Evolutionary conservation across 768 basidiomycete genomes (phyloP), one percentile per base, ranked within the genome.

Genomic region (Terana coerulea): DNA sequence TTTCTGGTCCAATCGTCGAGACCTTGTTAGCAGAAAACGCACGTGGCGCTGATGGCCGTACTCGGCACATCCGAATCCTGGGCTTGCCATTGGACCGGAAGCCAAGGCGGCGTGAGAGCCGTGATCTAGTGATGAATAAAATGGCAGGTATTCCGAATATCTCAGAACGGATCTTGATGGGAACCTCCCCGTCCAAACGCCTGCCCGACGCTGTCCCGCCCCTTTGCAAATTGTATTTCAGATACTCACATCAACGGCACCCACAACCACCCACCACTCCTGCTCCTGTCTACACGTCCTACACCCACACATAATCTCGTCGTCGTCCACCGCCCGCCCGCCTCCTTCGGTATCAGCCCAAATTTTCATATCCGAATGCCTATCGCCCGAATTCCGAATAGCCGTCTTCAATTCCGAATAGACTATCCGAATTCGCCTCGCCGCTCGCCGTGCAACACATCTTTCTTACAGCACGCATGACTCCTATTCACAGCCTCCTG

Each of bases 71-170:
- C 36, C 5, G 21, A 19, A 30, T 49, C 40, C 29, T 19, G 8
- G n/a, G 49, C 28, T 3, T 2, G 3, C 14, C 12, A 50, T 48
- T 54, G 46, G 52, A 28, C 24, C n/a, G 3, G 19, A 28, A 21
- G 12, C 25, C 44, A 5, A 37, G 35, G 3, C 2, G 17, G 14
- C 37, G 37, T 10, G 37, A 39, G 37, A 39, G 17, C 37, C 37
- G 17, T 19, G 17, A 19, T 39, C 37, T 22, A n/a, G 9, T 14
- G 11, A n/a, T 39, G 37, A 39, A 26, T 3, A 41, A n/a, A 25
- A 24, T 41, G 40, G 45, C 41, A 54, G 17, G 15, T 24, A 54
- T 54, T 54, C 53, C 47, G 53, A 54, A 54, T 54, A 54, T 31
- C 47, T 36, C 25, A 29, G 4, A 26, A 45, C 14, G 3, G 52